Evolutionary conservation across 2,329 filamentous ascomycete species (phyloP).

Genomic region (Sporothrix phasma): DNA sequence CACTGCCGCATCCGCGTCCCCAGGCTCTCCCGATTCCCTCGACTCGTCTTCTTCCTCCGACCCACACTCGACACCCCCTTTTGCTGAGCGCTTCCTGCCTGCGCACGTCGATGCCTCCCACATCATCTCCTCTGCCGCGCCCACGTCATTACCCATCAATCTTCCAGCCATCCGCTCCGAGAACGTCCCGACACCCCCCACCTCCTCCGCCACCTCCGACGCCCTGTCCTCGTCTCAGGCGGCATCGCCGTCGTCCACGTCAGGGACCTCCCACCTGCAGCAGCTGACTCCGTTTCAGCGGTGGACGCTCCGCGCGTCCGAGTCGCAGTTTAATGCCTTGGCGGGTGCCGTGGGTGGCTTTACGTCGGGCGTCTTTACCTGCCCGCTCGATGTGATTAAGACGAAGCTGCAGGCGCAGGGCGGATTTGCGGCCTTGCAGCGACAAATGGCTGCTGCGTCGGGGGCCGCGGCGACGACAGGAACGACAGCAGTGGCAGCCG

Average conservation of each 20-base stretch:
- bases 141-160: slow-evolving; percentile 13
- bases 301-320: slow-evolving; percentile 47
- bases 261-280: slow-evolving; percentile 18
- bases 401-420: slow-evolving; percentile 95
- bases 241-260: slow-evolving; percentile 47
- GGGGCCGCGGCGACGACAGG: slow-evolving; percentile 17
- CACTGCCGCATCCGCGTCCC: neutral
- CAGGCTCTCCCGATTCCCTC: neutral
- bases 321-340: slow-evolving; percentile 67
- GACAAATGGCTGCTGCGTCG: slow-evolving; percentile 17
- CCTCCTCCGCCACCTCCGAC: neutral
- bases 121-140: slow-evolving; percentile 13
- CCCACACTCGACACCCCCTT: neutral
- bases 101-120: slow-evolving; percentile 11
- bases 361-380: slow-evolving; percentile 88
- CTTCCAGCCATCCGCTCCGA: slow-evolving; percentile 13
- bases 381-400: slow-evolving; percentile 97
- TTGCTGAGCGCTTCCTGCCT: slow-evolving; percentile 14
- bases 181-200: neutral
- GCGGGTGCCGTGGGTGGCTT: slow-evolving; percentile 84
- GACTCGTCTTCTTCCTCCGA: neutral
- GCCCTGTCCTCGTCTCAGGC: neutral
- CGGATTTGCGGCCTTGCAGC: slow-evolving; percentile 53
- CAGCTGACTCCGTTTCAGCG: slow-evolving; percentile 39
- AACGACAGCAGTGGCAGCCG: neutral